A percentile compares a stretch with the other conserved stretches of the same genome.
These are phyloP conservation scores for Celoporthe dispersa DNA, from an alignment of 2,329 filamentous ascomycete species.

Conservation along the genomic window DNA sequence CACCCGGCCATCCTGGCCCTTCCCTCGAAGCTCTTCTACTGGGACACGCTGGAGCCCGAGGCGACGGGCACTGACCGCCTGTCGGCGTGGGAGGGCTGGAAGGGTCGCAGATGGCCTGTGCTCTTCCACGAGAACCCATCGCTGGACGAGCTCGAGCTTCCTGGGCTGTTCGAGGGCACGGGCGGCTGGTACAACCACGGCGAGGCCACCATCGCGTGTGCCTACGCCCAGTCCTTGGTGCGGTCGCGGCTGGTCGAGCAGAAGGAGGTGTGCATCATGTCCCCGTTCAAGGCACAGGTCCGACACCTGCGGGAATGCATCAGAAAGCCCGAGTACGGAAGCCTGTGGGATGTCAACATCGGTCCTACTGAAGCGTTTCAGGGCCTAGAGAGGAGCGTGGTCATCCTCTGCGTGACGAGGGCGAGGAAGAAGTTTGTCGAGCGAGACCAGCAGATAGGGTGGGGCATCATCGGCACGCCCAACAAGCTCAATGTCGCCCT, in stretches of 20 bases:
- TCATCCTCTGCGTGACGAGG: conserved; percentile 35
- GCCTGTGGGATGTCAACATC: conserved; percentile 33
- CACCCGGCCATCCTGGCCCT: conserved; percentile 35
- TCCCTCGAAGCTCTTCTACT: conserved; percentile 34
- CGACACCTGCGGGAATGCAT: conserved; percentile 27
- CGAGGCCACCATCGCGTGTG: conserved; percentile 30
- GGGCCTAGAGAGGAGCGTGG: conserved; percentile 33
- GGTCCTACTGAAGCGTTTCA: conserved; percentile 35
- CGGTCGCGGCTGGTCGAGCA: conserved; percentile 23
- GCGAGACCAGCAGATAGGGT: conserved; percentile 31
- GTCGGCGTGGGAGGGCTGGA: conserved; percentile 31
- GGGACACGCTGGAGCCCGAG: conserved; percentile 32
- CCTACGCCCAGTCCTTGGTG: conserved; percentile 29
- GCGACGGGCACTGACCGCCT: conserved; percentile 26
- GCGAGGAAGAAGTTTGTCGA: conserved; percentile 31
- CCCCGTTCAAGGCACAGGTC: conserved; percentile 35
- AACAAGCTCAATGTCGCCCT: conserved; percentile 35
- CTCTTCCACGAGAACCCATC: conserved; percentile 33
- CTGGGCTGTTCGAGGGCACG: conserved; percentile 21
- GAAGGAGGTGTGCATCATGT: conserved; percentile 33
- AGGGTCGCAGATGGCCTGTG: conserved; percentile 29
- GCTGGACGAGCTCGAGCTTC: conserved; percentile 32
- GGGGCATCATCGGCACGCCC: conserved; percentile 32
- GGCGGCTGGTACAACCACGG: conserved; percentile 34
- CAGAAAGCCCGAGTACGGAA: conserved; percentile 6